Percentiles rank a stretch among this genome's conserved stretches.
These are phyloP conservation scores for Hemerocallis citrina DNA, from an alignment of 106 monocot genomes.

Conservation along the genomic window DNA sequence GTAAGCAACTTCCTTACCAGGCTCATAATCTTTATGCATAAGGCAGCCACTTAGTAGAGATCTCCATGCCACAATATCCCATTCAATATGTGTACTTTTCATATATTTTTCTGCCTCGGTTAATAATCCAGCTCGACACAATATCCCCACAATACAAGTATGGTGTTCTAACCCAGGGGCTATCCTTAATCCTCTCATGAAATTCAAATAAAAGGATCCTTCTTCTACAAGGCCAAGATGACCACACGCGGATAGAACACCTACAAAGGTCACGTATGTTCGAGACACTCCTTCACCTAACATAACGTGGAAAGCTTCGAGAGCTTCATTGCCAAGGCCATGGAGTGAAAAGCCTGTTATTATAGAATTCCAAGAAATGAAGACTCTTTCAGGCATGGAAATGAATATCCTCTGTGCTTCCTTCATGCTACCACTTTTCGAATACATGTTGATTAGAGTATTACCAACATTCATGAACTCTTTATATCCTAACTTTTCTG, in stretches of 20 bases:
- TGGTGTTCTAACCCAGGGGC: conserved; percentile 55
- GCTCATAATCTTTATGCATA: conserved; percentile 31
- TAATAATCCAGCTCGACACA: conserved; percentile 43
- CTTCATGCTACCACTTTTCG: conserved; percentile 45
- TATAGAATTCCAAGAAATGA: conserved; percentile 70
- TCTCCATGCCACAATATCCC: conserved; percentile 65
- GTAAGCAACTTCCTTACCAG: conserved; percentile 38
- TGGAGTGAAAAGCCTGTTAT: conserved; percentile 47
- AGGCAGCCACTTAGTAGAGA: conserved; percentile 51
- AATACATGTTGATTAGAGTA: conserved; percentile 70
- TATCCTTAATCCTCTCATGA: conserved; percentile 35
- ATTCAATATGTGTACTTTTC: conserved; percentile 26
- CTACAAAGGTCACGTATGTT: conserved; percentile 51
- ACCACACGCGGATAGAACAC: conserved; percentile 54
- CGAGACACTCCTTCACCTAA: conserved; percentile 26
- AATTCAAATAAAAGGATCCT: conserved; percentile 49
- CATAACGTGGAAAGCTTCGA: conserved; percentile 43
- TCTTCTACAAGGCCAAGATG: conserved; percentile 45
- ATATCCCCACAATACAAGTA: conserved; percentile 58
- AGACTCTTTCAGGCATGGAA: conserved; percentile 28
- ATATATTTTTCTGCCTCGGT: conserved; percentile 50
- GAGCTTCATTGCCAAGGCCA: conserved; percentile 45
- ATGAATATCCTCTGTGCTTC: conserved; percentile 34
- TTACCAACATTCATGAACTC: conserved; percentile 22
- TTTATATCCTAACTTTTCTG: conserved; percentile 36